Conservation (phyloP, 164 flowering plant species). For the Vitis amurensis region DNA sequence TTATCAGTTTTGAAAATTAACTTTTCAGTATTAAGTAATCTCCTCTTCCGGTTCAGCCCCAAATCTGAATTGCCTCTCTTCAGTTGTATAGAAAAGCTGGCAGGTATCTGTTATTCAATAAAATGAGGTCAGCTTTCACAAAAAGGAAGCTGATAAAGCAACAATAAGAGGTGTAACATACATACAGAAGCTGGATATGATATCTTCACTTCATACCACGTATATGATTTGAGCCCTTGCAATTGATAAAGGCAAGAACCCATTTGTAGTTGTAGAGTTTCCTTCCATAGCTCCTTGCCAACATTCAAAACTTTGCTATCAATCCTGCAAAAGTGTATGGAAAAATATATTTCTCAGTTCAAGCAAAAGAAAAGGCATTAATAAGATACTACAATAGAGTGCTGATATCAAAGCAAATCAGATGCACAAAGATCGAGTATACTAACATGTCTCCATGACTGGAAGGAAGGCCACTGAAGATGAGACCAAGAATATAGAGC, state of each 20-base stretch:
- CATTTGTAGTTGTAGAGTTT: slow-evolving; percentile 60
- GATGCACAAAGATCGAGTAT: background rate
- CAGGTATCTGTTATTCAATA: slow-evolving; percentile 58
- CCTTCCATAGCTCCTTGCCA: slow-evolving; percentile 66
- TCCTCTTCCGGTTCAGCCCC: slow-evolving; percentile 42
- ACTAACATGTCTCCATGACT: slow-evolving; percentile 14
- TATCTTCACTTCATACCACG: slow-evolving; percentile 99
- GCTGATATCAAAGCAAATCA: background rate
- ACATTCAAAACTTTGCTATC: slow-evolving; percentile 49
- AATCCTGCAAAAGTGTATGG: slow-evolving; percentile 21
- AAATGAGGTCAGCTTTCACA: slow-evolving; percentile 11
- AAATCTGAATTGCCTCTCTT: slow-evolving; percentile 30
- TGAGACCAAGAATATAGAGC: slow-evolving; percentile 1
- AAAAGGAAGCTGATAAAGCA: background rate
- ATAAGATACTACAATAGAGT: background rate
- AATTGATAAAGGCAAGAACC: slow-evolving; percentile 70
- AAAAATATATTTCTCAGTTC: background rate
- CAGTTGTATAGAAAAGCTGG: slow-evolving; percentile 72
- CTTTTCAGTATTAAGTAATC: slow-evolving; percentile 88
- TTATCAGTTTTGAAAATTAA: slow-evolving; percentile 65
- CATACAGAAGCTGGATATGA: slow-evolving; percentile 99
- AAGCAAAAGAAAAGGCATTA: background rate
- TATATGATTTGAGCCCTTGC: slow-evolving; percentile 60
- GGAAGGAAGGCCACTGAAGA: background rate
- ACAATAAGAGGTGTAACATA: slow-evolving; percentile 12